Evolutionary conservation across 345 rosid genomes (phyloP).

Genomic region (Luvunga scandens): DNA sequence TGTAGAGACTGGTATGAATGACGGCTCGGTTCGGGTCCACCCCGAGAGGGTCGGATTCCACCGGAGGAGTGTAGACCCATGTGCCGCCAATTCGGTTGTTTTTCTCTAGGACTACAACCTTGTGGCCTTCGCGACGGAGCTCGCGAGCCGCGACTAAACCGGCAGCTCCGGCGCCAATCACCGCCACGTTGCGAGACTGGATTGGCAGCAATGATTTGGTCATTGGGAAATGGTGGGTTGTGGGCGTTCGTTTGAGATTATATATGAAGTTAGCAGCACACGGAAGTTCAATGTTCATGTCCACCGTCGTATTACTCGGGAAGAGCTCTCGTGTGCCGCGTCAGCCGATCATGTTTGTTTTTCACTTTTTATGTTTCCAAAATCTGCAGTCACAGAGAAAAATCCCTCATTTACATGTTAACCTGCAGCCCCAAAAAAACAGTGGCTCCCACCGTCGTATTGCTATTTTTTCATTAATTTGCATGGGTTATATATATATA

Average conservation of each 20-base stretch:
- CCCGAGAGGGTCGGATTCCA: constrained; percentile 68
- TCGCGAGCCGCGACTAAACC: constrained; percentile 76
- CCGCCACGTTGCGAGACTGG: constrained; percentile 62
- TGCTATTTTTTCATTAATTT: too few species aligned
- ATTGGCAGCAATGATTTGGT: constrained; percentile 2
- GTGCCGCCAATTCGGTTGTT: constrained; percentile 64
- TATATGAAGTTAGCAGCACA: too few species aligned
- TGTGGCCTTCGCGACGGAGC: constrained; percentile 77
- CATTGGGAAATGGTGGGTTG: not conserved
- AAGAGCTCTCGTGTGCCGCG: too few species aligned
- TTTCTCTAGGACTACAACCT: constrained; percentile 74
- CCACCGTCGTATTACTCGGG: too few species aligned
- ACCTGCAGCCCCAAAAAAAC: too few species aligned
- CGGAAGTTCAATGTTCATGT: too few species aligned
- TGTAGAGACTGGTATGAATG: constrained; percentile 67
- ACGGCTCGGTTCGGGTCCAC: constrained; percentile 55
- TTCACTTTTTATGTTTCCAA: too few species aligned
- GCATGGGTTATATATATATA: too few species aligned
- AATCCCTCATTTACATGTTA: too few species aligned
- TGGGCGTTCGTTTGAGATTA: not conserved
- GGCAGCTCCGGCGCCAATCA: constrained; percentile 85
- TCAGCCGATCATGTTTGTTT: too few species aligned
- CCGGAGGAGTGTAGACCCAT: constrained; percentile 62
- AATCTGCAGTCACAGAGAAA: too few species aligned
- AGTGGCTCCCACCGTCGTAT: too few species aligned